Conservation (phyloP, 1,284 basidiomycete species). For the Ganoderma meredithae region DNA sequence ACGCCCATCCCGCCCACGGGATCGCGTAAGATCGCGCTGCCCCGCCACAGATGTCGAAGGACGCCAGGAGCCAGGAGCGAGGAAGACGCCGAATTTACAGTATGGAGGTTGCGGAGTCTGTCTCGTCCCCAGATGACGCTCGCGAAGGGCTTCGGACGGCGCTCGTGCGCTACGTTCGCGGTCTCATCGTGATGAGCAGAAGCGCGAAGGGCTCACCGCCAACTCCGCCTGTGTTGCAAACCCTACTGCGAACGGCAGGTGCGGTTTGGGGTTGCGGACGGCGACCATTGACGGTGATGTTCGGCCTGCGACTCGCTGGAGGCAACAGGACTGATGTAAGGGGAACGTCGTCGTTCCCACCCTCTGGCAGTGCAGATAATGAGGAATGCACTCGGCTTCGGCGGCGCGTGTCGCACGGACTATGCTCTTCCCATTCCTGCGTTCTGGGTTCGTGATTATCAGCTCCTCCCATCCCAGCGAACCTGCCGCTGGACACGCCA, state of each 20-base stretch:
- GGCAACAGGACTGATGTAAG: background rate
- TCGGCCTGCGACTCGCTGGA: background rate
- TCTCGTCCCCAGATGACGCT: background rate
- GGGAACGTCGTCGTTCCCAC: background rate
- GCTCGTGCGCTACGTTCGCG: background rate
- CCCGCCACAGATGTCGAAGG: constrained; percentile 7
- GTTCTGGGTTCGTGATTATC: constrained; percentile 11
- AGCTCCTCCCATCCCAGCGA: constrained; percentile 4
- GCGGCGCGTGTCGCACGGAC: background rate
- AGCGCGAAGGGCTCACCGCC: constrained; percentile 10
- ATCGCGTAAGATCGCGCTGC: constrained; percentile 29
- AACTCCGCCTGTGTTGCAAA: constrained; percentile 4
- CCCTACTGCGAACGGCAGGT: background rate
- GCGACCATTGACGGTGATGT: background rate
- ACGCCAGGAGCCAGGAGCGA: constrained; percentile 11
- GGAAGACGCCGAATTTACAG: background rate
- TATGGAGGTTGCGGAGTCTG: background rate
- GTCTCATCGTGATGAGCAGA: constrained; percentile 24
- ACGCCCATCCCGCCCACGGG: constrained; percentile 16
- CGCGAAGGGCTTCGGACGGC: background rate
- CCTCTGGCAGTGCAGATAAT: constrained; percentile 6
- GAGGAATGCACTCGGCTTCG: background rate
- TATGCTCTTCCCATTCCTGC: constrained; percentile 1
- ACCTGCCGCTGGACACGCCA: background rate
- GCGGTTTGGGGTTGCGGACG: background rate